Base-by-base conservation (phyloP, 2,329 filamentous ascomycete genomes). In the Trichoderma sp. region DNA sequence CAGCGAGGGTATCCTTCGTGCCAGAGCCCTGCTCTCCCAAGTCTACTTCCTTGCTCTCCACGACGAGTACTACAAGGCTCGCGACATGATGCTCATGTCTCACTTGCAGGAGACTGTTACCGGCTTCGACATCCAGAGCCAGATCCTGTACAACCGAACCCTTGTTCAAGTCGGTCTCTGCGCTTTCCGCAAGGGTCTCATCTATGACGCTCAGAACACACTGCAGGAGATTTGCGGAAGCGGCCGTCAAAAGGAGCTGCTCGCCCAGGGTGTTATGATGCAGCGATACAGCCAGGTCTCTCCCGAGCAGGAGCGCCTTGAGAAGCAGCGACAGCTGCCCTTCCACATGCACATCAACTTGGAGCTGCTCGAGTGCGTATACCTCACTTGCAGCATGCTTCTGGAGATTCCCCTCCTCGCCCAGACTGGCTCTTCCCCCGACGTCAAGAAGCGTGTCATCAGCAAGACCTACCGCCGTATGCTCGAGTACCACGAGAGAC, bases 301-400 rank as follows among this genome's bases (percentile, higher is more conserved):
- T 43, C 96, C 96, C 21, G 96, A 99, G 84, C 96, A 99, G 84
- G 96, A 99, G 86, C 93, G 95, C 76, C 89, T 98, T 51, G 96
- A 99, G 86, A 93, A 96, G 81, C 95, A 98, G 85, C 92, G 96
- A 78, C 96, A 99, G 85, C 89, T 99, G 76, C 96, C 96, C 47
- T 99, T 99, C 91, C 96, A 99, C 87, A 98, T 99, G 94, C 96
- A 99, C 88, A 99, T 99, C 87, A 99, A 99, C 87, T 89, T 99
- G 67, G 96, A 99, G 83, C 90, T 99, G 70, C 89, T 99, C 51
- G 96, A 99, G 86, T 98, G 96, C 80, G 95, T 98, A 74, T 99
- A 99, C 86, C 89, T 99, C 73, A 98, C 96, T 65, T 98, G 95
- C 87, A 98, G 94, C 84, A 99, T 99, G 96, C 92, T 99, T 76